Conservation (phyloP, 1,284 basidiomycete genomes). For the Austropuccinia psidii region DNA sequence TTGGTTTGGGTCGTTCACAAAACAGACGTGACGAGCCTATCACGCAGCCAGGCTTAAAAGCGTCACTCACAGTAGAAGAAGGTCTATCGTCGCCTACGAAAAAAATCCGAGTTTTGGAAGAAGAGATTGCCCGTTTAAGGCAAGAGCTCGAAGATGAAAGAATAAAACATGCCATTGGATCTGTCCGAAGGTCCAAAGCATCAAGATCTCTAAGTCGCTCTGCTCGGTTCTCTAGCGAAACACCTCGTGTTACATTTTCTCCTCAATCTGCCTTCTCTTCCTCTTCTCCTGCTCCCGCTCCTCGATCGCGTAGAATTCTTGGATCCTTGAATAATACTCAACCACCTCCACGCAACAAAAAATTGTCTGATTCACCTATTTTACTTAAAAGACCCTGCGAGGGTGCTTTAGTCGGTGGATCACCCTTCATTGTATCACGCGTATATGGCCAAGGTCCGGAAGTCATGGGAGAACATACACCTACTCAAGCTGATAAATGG, state of each 20-base stretch:
- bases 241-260: slow-evolving; percentile 11
- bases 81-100: slow-evolving; percentile 11
- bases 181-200: neutral
- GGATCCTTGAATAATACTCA: neutral
- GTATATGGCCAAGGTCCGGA: slow-evolving; percentile 32
- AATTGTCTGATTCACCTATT: slow-evolving; percentile 24
- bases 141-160: slow-evolving; percentile 29
- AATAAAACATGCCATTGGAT: neutral
- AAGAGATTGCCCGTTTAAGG: slow-evolving; percentile 12
- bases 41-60: neutral
- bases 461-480: slow-evolving; percentile 25
- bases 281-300: slow-evolving; percentile 15
- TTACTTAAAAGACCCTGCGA: slow-evolving; percentile 28
- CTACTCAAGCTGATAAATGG: slow-evolving; percentile 13
- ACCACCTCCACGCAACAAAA: neutral
- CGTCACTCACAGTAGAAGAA: slow-evolving; percentile 6
- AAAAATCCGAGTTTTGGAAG: slow-evolving; percentile 29
- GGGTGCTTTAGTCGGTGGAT: slow-evolving; percentile 21
- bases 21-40: neutral
- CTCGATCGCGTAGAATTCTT: neutral
- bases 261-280: slow-evolving; percentile 1
- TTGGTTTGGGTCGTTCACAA: slow-evolving; percentile 2
- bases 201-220: slow-evolving; percentile 2
- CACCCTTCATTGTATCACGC: slow-evolving; percentile 32
- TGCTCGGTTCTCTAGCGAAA: neutral